These are phyloP conservation scores for Phytophthora meadii DNA, from an alignment of 352 stramenopile species.

Conservation along the genomic window DNA sequence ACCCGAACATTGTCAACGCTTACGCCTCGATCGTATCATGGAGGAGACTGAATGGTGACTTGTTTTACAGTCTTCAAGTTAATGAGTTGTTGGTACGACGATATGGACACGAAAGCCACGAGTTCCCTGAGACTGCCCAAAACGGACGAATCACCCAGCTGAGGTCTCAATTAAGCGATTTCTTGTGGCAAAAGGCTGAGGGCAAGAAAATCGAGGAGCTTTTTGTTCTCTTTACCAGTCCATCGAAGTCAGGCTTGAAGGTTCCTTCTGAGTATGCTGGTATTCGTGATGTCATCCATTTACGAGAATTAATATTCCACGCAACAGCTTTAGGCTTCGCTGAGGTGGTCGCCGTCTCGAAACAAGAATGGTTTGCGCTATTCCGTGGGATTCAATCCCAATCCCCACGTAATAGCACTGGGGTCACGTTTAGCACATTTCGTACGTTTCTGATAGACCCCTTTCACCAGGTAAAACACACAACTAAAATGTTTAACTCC, in stretches of 20 bases:
- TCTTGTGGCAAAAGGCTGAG: slow-evolving; percentile 35
- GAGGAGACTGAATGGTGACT: slow-evolving; percentile 38
- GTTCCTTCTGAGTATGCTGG: neutral
- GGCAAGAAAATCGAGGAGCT: slow-evolving; percentile 28
- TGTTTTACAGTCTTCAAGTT: slow-evolving; percentile 38
- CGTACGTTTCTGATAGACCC: slow-evolving; percentile 49
- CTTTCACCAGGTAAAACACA: slow-evolving; percentile 47
- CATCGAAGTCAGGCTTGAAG: neutral
- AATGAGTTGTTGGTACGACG: slow-evolving; percentile 15
- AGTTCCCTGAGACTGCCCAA: slow-evolving; percentile 38
- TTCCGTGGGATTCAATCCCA: slow-evolving; percentile 43
- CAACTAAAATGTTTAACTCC: neutral
- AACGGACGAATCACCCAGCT: slow-evolving; percentile 26
- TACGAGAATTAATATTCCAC: slow-evolving; percentile 33
- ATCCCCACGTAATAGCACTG: slow-evolving; percentile 5
- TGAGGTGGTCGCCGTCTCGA: slow-evolving; percentile 16
- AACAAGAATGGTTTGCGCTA: slow-evolving; percentile 50
- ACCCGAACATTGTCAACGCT: slow-evolving; percentile 22
- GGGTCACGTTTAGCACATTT: slow-evolving; percentile 39
- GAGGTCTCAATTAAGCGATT: slow-evolving; percentile 33
- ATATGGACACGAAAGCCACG: slow-evolving; percentile 46
- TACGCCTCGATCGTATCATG: slow-evolving; percentile 33
- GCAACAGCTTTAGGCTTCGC: slow-evolving; percentile 27
- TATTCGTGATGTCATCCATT: slow-evolving; percentile 11
- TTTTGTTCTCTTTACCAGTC: slow-evolving; percentile 24